A percentile compares a stretch with the other conserved stretches of the same genome.
phyloP scores from a whole-genome alignment of 345 rosid genomes.

The Lumnitzera racemosa region DNA sequence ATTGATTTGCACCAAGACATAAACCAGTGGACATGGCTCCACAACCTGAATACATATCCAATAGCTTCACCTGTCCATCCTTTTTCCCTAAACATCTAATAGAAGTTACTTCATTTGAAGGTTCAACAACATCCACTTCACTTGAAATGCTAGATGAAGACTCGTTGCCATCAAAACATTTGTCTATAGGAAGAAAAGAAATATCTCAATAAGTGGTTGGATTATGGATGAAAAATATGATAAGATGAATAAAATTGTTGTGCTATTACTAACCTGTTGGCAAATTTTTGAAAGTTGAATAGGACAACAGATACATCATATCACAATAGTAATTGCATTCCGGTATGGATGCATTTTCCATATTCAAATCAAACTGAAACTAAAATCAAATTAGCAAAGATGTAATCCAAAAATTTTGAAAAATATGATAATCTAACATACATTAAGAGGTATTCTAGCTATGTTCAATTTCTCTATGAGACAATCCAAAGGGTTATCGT shows the following conservation, averaged over 20 bases:
- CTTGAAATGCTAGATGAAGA: slow-evolving; percentile 49
- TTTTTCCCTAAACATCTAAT: slow-evolving; percentile 9
- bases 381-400: slow-evolving; percentile 1
- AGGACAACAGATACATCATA: slow-evolving; percentile 43
- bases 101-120: slow-evolving; percentile 7
- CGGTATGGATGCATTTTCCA: slow-evolving; percentile 13
- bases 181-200: slow-evolving; percentile 17
- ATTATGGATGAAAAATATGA: neutral
- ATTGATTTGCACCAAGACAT: slow-evolving; percentile 58
- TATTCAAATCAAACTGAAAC: slow-evolving; percentile 37
- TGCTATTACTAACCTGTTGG: slow-evolving; percentile 18
- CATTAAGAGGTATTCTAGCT: slow-evolving; percentile 33
- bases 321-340: slow-evolving; percentile 53
- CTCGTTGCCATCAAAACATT: slow-evolving; percentile 20
- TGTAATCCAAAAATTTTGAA: neutral
- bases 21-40: slow-evolving; percentile 94
- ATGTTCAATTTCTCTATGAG: slow-evolving; percentile 40
- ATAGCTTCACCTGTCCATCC: slow-evolving; percentile 24
- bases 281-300: slow-evolving; percentile 38
- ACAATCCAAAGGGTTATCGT: slow-evolving; percentile 48
- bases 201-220: neutral
- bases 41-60: slow-evolving; percentile 83
- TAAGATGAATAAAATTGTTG: neutral
- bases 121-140: slow-evolving; percentile 25
- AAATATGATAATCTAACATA: slow-evolving; percentile 11